phyloP scores from a whole-genome alignment of 495 filamentous ascomycete genomes.

The Penicillium antarcticum region DNA sequence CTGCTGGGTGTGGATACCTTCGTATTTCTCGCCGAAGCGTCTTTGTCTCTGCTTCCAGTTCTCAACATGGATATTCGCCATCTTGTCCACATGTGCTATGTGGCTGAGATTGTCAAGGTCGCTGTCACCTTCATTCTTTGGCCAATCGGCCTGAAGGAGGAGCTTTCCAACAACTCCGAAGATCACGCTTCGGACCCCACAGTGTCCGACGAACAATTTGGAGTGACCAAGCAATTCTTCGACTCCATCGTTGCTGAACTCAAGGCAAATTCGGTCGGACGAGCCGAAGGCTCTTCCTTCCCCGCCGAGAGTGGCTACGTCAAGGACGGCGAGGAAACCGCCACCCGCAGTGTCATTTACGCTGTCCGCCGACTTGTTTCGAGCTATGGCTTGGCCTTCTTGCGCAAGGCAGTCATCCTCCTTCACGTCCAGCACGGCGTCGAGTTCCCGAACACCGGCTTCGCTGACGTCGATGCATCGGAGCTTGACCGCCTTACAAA shows the following conservation, averaged over 20 bases:
- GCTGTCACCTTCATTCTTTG: slow-evolving; percentile 44
- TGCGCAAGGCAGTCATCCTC: slow-evolving; percentile 80
- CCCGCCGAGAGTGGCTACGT: slow-evolving; percentile 43
- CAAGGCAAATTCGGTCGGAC: slow-evolving; percentile 42
- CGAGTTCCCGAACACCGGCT: slow-evolving; percentile 75
- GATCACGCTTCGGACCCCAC: slow-evolving; percentile 26
- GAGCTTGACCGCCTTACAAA: slow-evolving; percentile 82
- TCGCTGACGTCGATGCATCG: slow-evolving; percentile 59
- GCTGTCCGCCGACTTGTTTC: slow-evolving; percentile 54
- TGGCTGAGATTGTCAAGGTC: slow-evolving; percentile 87
- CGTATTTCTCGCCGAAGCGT: slow-evolving; percentile 76
- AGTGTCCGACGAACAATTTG: slow-evolving; percentile 28
- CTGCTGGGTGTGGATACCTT: slow-evolving; percentile 78
- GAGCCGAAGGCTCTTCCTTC: slow-evolving; percentile 39
- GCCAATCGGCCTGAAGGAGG: slow-evolving; percentile 41
- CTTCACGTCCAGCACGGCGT: slow-evolving; percentile 86
- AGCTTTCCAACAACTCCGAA: slow-evolving; percentile 32
- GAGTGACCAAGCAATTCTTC: slow-evolving; percentile 37
- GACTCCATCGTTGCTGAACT: slow-evolving; percentile 40
- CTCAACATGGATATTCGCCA: slow-evolving; percentile 75
- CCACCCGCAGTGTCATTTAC: slow-evolving; percentile 36
- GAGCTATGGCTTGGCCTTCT: slow-evolving; percentile 83
- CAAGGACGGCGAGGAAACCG: slow-evolving; percentile 41
- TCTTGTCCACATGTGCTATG: slow-evolving; percentile 82
- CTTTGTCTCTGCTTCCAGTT: slow-evolving; percentile 66